These are phyloP conservation scores for Gloeopeniophorella convolvens DNA, from an alignment of 768 basidiomycete species.

Conservation along the genomic window DNA sequence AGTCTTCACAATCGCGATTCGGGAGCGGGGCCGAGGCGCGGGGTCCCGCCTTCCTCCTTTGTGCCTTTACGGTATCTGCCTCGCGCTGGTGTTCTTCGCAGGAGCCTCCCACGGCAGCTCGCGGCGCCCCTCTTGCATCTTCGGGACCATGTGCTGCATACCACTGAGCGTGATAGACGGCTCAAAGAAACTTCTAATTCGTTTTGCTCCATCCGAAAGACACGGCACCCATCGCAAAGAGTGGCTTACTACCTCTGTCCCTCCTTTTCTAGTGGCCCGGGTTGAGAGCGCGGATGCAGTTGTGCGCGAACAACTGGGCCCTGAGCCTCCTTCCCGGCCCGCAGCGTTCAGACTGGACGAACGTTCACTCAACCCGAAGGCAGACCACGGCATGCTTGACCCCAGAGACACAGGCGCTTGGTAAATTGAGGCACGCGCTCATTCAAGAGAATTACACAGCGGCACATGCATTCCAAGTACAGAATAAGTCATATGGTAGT, in stretches of 20 bases:
- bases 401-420: neutral
- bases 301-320: too few relatives aligned
- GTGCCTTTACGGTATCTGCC: neutral
- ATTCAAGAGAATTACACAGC: neutral
- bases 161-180: neutral
- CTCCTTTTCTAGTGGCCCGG: too few relatives aligned
- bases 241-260: too few relatives aligned
- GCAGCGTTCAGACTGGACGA: too few relatives aligned
- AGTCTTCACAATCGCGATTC: neutral
- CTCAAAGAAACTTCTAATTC: neutral
- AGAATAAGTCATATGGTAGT: conserved; percentile 6
- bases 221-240: too few relatives aligned
- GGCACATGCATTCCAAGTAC: conserved; percentile 2
- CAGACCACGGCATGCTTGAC: neutral
- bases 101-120: neutral
- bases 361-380: too few relatives aligned
- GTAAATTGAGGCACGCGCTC: neutral
- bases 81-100: neutral
- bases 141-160: conserved; percentile 9
- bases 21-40: neutral
- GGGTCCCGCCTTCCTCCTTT: neutral
- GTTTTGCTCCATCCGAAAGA: neutral
- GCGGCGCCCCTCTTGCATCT: neutral
- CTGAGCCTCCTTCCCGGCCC: too few relatives aligned
- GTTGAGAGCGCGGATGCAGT: too few relatives aligned